phyloP scores from a whole-genome alignment of 2,329 filamentous ascomycete genomes.

The Ramularia endophylla region DNA sequence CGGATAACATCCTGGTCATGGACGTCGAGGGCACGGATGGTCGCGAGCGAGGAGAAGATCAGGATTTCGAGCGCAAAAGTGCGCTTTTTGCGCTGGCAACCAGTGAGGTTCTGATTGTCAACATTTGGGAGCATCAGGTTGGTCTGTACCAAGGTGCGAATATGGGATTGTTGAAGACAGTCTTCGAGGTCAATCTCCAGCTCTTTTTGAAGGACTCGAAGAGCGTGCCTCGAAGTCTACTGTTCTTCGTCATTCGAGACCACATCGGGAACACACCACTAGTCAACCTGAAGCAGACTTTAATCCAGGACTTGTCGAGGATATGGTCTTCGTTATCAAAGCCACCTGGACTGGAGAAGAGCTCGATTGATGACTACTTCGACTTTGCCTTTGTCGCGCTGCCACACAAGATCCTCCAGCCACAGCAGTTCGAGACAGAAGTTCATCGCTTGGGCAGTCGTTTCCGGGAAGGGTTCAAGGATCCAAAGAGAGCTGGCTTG shows the following conservation, averaged over 20 bases:
- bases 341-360: conserved; percentile 78
- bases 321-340: conserved; percentile 94
- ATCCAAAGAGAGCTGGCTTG: conserved; percentile 55
- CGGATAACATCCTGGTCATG: conserved; percentile 98
- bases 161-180: conserved; percentile 97
- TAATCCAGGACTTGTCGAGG: conserved; percentile 83
- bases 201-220: conserved; percentile 93
- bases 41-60: conserved; percentile 91
- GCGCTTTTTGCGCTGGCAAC: conserved; percentile 95
- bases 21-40: conserved; percentile 98
- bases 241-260: conserved; percentile 99
- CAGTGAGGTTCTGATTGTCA: conserved; percentile 95
- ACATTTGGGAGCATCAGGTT: conserved; percentile 99
- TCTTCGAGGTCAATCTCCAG: conserved; percentile 97
- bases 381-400: conserved; percentile 96
- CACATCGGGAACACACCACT: conserved; percentile 90
- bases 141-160: conserved; percentile 97
- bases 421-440: conserved; percentile 79
- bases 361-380: conserved; percentile 93
- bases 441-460: conserved; percentile 72
- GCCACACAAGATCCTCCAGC: conserved; percentile 94
- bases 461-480: conserved; percentile 75
- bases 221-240: conserved; percentile 81
- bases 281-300: conserved; percentile 79
- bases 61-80: conserved; percentile 98